Evolutionary conservation across 805 yeast genomes (phyloP).

Genomic region (Metschnikowia koreensis): DNA sequence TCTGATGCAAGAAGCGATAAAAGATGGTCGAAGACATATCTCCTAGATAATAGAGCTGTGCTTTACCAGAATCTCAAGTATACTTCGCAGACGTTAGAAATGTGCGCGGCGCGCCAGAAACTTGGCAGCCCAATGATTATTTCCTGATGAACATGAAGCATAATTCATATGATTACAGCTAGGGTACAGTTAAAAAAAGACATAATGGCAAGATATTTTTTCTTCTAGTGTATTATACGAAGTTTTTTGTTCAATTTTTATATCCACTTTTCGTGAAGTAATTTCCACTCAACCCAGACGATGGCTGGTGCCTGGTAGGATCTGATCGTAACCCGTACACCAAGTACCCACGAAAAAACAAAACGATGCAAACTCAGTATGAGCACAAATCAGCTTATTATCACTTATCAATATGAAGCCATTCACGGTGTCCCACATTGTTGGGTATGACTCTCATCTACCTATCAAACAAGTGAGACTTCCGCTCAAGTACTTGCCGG

Average conservation of each 20-base stretch:
- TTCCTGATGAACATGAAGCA: too few relatives aligned
- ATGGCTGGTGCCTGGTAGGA: neutral
- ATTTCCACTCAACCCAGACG: too few relatives aligned
- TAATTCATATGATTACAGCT: too few relatives aligned
- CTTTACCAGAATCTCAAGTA: neutral
- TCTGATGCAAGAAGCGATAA: slow-evolving; percentile 82
- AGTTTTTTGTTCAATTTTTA: too few relatives aligned
- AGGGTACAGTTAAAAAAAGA: too few relatives aligned
- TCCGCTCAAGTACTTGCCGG: slow-evolving; percentile 16
- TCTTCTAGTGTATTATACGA: too few relatives aligned
- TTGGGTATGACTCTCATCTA: slow-evolving; percentile 19
- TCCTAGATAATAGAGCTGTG: neutral
- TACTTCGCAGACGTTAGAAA: neutral
- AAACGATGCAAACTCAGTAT: neutral
- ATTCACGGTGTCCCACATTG: slow-evolving; percentile 13
- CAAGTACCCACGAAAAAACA: neutral
- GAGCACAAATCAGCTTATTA: neutral
- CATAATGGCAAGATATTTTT: too few relatives aligned
- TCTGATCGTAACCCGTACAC: slow-evolving; percentile 1
- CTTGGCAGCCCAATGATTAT: too few relatives aligned
- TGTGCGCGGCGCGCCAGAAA: neutral
- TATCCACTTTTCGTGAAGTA: too few relatives aligned
- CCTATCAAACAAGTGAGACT: slow-evolving; percentile 15
- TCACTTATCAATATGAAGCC: slow-evolving; percentile 10
- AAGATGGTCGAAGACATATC: slow-evolving; percentile 84